These are phyloP conservation scores for Nitzschia sp. DNA, from an alignment of 108 stramenopile species.

Conservation along the genomic window DNA sequence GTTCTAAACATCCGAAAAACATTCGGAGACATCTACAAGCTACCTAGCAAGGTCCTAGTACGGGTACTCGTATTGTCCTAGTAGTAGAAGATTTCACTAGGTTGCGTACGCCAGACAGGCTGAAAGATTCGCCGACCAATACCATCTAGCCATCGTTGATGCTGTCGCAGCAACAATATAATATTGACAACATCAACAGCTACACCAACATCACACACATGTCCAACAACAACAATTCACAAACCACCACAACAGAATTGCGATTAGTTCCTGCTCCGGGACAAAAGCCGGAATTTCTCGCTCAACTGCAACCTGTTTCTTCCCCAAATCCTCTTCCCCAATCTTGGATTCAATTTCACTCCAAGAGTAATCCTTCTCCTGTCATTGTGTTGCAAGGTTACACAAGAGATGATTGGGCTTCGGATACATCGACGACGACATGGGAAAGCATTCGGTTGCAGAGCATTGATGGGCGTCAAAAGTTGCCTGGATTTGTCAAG, in stretches of 20 bases:
- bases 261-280: constrained; percentile 52
- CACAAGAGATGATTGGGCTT: constrained; percentile 76
- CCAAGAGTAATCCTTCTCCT: not conserved
- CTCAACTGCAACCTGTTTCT: constrained; percentile 39
- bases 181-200: no score
- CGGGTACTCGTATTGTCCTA: no score
- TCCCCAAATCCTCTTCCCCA: not conserved
- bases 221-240: no score
- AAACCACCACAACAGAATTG: constrained; percentile 22
- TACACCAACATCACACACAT: no score
- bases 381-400: constrained; percentile 65
- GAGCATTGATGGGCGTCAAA: constrained; percentile 71
- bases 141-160: no score
- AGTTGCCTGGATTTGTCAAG: constrained; percentile 71
- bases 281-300: constrained; percentile 72
- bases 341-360: constrained; percentile 2
- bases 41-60: no score
- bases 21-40: no score
- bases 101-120: no score
- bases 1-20: no score
- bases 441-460: constrained; percentile 23
- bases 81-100: no score
- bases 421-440: constrained; percentile 23
- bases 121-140: no score
- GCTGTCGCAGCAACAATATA: no score